These are phyloP conservation scores for Cronartium ribicola DNA, from an alignment of 1,284 basidiomycete species.

Conservation along the genomic window DNA sequence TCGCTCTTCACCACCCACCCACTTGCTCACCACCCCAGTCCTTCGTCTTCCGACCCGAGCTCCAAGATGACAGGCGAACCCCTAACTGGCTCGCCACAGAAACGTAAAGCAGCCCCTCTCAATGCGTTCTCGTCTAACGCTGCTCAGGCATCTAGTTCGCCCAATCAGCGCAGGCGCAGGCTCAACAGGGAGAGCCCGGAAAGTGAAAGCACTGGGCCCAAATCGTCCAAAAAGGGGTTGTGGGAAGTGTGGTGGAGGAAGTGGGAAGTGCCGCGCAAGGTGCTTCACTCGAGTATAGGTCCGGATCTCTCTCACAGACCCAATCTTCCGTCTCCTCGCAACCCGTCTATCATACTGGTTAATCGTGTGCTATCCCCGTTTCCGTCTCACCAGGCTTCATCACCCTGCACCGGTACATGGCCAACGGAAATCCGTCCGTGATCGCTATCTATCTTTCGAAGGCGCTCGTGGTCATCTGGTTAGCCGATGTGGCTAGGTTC, in stretches of 20 bases:
- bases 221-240: background rate
- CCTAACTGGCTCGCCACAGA: background rate
- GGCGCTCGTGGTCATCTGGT: background rate
- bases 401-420: constrained; percentile 20
- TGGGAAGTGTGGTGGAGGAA: constrained; percentile 12
- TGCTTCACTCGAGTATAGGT: constrained; percentile 37
- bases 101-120: background rate
- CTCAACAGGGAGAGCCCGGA: background rate
- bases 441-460: constrained; percentile 9
- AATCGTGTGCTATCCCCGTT: background rate
- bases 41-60: too few species aligned
- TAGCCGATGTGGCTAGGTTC: constrained; percentile 28
- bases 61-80: too few species aligned
- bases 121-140: background rate
- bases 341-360: too few species aligned
- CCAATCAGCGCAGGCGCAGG: background rate
- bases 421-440: background rate
- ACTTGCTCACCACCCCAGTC: too few species aligned
- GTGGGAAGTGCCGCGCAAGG: constrained; percentile 36
- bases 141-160: background rate
- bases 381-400: constrained; percentile 21
- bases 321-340: background rate
- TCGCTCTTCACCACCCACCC: too few species aligned
- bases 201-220: background rate
- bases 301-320: background rate